Percentiles rank a stretch among this genome's conserved stretches.
Evolutionary conservation across 2,329 filamentous ascomycete species (phyloP).

Genomic region (Claviceps sp.): DNA sequence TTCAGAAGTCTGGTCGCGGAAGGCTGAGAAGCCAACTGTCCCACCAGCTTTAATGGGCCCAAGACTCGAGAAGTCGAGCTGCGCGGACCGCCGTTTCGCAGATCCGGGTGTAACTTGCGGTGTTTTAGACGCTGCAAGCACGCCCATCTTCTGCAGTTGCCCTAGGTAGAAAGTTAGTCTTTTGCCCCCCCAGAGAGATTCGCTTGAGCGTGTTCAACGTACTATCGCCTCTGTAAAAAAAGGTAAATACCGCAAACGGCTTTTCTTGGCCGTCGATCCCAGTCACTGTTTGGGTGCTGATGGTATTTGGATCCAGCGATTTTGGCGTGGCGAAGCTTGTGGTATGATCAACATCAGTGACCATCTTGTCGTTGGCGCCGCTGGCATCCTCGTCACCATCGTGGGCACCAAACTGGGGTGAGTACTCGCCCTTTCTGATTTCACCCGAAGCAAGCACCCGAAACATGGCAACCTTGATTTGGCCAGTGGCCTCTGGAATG

Average conservation of each 20-base stretch:
- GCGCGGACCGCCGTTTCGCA: conserved; percentile 67
- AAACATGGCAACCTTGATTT: conserved; percentile 97
- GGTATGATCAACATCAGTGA: conserved; percentile 85
- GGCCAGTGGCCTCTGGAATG: conserved; percentile 83
- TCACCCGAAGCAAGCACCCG: conserved; percentile 89
- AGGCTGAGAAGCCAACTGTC: conserved; percentile 79
- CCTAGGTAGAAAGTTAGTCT: conserved; percentile 35
- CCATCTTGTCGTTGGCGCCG: conserved; percentile 44
- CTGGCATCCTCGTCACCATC: conserved; percentile 72
- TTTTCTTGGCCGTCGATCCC: conserved; percentile 93
- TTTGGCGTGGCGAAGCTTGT: conserved; percentile 97
- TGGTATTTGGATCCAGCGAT: conserved; percentile 88
- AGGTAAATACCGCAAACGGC: conserved; percentile 93
- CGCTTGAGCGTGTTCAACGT: conserved; percentile 27
- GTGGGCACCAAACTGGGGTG: conserved; percentile 91
- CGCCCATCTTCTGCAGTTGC: conserved; percentile 93
- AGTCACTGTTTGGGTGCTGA: conserved; percentile 98
- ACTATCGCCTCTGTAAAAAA: conserved; percentile 94
- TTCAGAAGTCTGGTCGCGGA: conserved; percentile 57
- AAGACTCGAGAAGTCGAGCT: conserved; percentile 74
- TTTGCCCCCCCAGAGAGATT: neutral
- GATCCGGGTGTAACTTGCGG: conserved; percentile 46
- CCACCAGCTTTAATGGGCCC: conserved; percentile 76
- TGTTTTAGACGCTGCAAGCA: conserved; percentile 56
- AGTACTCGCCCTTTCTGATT: conserved; percentile 96